Evolutionary conservation across 129 eudicot genomes (phyloP), one percentile per base, ranked within the genome.

Genomic region (Logfia minima): DNA sequence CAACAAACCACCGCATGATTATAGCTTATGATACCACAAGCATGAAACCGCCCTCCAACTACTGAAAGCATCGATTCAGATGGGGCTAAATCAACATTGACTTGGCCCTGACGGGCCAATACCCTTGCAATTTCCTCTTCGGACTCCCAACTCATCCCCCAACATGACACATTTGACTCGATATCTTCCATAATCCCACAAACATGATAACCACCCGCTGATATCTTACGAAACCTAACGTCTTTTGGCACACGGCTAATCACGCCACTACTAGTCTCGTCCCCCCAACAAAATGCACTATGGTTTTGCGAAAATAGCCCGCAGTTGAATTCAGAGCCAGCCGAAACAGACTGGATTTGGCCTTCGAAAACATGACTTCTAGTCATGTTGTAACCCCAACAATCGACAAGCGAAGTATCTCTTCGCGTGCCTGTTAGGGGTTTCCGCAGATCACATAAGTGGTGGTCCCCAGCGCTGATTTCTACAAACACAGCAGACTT

Each of bases 331-430:
- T 68, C 96, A 1, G 97, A 85, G 56, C 98, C 98, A 48, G 98
- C 95, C 0, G 98, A 87, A 48, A 93, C 76, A 1, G 97, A 93
- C 71, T 87, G 92, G 79, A 89, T 81, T 84, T 84, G 91, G 58
- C 96, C 98, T 72, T 90, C 85, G 63, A 90, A 90, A 43, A 70
- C 88, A 70, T 87, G 82, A 66, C 82, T 90, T 53, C 78, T 85
- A 0, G 98, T 93, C 98, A 93, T 93, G 86, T 93, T 90, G 77
- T 90, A 93, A n/a, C 98, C 98, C 98, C 98, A 93, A 75, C 97
- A 93, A 78, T 93, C 98, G n/a, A 93, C 92, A 63, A 88, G 79
- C 4, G 96, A 87, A 16, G 28, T 75, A 78, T 93, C 83, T 60
- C 98, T 83, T 37, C 51, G 77, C 23, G 63, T 86, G 22, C 97